Evolutionary conservation across 1,284 basidiomycete species (phyloP), one percentile per base, ranked within the genome.

Genomic region (Ceratobasidium theobromae): DNA sequence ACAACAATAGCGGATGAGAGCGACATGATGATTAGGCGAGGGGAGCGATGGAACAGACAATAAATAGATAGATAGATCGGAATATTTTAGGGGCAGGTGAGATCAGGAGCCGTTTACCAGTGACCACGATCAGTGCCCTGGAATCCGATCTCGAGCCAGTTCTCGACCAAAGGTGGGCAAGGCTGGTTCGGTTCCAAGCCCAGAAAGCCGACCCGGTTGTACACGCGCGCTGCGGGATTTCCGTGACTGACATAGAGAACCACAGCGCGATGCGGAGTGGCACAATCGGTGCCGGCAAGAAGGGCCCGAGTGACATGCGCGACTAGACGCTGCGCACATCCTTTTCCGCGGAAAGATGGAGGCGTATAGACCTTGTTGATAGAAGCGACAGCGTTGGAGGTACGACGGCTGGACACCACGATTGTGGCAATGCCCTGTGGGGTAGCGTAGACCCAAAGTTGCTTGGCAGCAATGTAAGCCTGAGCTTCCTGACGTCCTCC

Each of bases 281-380:
- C 64, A 76, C 77, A 68, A 77, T 74, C 71, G 75, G 76, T 70
- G 65, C 27, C 16, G 32, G 35, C 40, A 21, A 52, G 49, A 23
- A 49, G 67, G 45, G 38, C 43, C 41, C 64, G 43, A 43, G 25
- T 46, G 14, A 86, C 86, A 27, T 75, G 73, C 5, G 81, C 77
- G 1, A 84, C 82, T 4, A 88, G 79, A 16, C 81, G 78, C 71
- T 83, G 81, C 0, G 86, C 86, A 71, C 80, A 86, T 1, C 83
- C 81, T 0, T 73, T 74, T 8, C 80, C 75, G 32, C 84, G 77
- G 77, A 80, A 85, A 0, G 69, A 38, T 0, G 81, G 79, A 68
- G 80, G 78, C 1, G 86, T 88, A 71, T 78, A 84, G 0, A 88
- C 86, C 72, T 88, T 88, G 45, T 84, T 86, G 53, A 88, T 86